Evolutionary conservation across 768 basidiomycete genomes (phyloP), one percentile per base, ranked within the genome.

Genomic region (Macrolepiota fuliginosa): DNA sequence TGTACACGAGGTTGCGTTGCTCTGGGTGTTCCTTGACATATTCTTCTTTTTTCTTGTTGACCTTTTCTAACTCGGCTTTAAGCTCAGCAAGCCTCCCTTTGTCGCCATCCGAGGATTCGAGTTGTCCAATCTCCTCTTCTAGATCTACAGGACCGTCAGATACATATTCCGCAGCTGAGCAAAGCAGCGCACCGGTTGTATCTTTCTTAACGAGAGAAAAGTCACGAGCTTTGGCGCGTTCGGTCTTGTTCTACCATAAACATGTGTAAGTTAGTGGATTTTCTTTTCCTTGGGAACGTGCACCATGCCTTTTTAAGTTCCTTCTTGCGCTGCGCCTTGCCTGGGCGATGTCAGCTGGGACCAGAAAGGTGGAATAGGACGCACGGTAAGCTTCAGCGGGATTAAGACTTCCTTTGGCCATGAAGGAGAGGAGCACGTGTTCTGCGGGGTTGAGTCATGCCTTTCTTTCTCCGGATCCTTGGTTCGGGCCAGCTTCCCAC

Each of bases 201-300:
- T 98, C 95, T 74, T 94, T 94, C 81, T 98, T 98, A 45, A 97
- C 90, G 32, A 93, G 81, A n/a, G 91, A 81, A 71, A 95, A 88
- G 70, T 98, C 95, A 66, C 92, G 84, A 15, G 86, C 76, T 75
- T 96, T 94, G 54, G 83, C 75, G 59, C 96, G 82, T 59, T 84
- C 88, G 71, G 89, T 76, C 80, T 97, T 98, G 81, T 98, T 96
- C 94, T 96, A 89, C 83, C 86, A 74, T 74, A 81, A 55, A 35
- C 13, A 49, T 25, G 36, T 51, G 27, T 66, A 22, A 62, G 61
- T 50, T 35, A 13, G 17, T 6, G 29, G 42, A 25, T 32, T 17
- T 45, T 10, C 15, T 29, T 15, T 45, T 39, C 36, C 40, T 15
- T 24, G 24, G 24, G 22, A 45, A 15, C 4, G 1, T 17, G 53